Evolutionary conservation across 202 grass and related monocot genomes (phyloP).

Genomic region (Miscanthus sacchariflorus): DNA sequence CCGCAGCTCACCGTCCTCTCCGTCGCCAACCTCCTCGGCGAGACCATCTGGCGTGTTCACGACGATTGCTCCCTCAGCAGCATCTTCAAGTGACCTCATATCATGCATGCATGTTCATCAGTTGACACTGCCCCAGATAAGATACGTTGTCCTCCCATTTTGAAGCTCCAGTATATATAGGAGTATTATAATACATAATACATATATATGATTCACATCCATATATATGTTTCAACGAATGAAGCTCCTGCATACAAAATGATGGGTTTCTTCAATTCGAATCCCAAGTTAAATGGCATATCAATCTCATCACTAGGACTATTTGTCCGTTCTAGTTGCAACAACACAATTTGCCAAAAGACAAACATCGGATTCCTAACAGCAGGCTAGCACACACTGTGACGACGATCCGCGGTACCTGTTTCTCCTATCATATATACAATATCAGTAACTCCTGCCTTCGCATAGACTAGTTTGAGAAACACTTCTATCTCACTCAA

Average conservation of each 20-base stretch:
- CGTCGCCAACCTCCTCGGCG: slow-evolving; percentile 84
- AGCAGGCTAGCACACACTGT: background rate
- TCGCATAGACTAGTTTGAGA: background rate
- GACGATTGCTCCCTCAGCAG: slow-evolving; percentile 83
- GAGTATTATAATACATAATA: too few relatives aligned
- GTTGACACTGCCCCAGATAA: background rate
- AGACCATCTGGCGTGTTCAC: slow-evolving; percentile 90
- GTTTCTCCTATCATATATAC: background rate
- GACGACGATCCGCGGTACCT: too few relatives aligned
- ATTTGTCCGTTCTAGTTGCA: background rate
- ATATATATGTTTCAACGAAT: too few relatives aligned
- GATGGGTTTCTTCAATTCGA: background rate
- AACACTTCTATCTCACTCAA: background rate
- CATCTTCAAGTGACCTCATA: slow-evolving; percentile 65
- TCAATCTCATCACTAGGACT: background rate
- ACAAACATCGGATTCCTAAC: background rate
- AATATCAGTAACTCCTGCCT: background rate
- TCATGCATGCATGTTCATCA: background rate
- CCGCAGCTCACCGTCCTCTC: slow-evolving; percentile 87
- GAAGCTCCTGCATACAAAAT: background rate
- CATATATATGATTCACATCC: too few relatives aligned
- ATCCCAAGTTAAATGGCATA: background rate
- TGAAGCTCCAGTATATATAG: background rate
- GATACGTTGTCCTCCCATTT: background rate
- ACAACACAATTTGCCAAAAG: background rate